Conservation (phyloP, 1,284 basidiomycete species). For the Golubevia sp. region DNA sequence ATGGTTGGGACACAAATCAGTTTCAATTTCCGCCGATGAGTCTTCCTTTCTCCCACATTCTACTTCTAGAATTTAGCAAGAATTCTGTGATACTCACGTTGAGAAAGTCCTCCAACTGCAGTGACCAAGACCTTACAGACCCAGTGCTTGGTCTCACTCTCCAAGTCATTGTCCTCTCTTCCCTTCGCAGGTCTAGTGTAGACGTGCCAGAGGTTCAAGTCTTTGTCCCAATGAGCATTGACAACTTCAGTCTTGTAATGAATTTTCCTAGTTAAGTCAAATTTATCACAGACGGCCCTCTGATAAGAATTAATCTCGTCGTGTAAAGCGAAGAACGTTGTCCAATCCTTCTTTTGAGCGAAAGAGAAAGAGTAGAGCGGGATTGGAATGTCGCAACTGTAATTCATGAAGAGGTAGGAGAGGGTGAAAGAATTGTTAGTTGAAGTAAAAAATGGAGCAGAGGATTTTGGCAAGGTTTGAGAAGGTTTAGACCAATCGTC, state of each 20-base stretch:
- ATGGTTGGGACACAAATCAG: too few species aligned
- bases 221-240: slow-evolving; percentile 40
- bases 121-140: slow-evolving; percentile 49
- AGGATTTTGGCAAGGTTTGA: too few species aligned
- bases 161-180: background rate
- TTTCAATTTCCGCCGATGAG: too few species aligned
- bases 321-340: slow-evolving; percentile 36
- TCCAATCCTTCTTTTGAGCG: slow-evolving; percentile 51
- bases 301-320: slow-evolving; percentile 47
- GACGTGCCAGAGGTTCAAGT: slow-evolving; percentile 51
- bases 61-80: too few species aligned
- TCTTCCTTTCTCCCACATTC: too few species aligned
- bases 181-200: slow-evolving; percentile 16
- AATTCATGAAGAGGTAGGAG: background rate
- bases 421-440: background rate
- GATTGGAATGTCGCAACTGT: slow-evolving; percentile 29
- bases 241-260: slow-evolving; percentile 38
- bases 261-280: slow-evolving; percentile 31
- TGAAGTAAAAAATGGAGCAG: too few species aligned
- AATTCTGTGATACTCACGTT: too few species aligned
- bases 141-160: slow-evolving; percentile 25
- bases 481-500: too few species aligned
- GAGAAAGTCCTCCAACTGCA: slow-evolving; percentile 46
- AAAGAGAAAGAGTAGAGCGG: slow-evolving; percentile 58
- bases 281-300: slow-evolving; percentile 34